These are phyloP conservation scores for Juncus inflexus DNA, from an alignment of 176 grass and related monocot species.

Conservation along the genomic window DNA sequence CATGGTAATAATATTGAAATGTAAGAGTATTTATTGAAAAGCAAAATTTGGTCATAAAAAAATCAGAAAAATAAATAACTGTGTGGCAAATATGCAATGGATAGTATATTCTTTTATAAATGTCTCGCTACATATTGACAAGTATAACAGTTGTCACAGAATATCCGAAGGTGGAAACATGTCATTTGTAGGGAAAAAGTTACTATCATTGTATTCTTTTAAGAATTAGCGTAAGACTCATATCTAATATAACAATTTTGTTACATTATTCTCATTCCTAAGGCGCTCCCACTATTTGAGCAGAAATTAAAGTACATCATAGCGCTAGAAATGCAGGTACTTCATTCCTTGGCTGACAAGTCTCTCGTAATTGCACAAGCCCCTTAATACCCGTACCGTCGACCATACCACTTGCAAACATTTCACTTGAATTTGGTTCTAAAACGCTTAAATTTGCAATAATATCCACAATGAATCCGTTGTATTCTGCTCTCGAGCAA, in stretches of 20 bases:
- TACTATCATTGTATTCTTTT: too few relatives aligned
- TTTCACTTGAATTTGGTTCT: not conserved
- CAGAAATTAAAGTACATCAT: not conserved
- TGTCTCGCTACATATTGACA: too few relatives aligned
- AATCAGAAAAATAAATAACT: too few relatives aligned
- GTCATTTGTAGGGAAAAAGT: too few relatives aligned
- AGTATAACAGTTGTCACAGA: too few relatives aligned
- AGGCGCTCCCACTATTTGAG: not conserved
- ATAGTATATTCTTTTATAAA: too few relatives aligned
- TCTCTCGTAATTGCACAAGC: constrained; percentile 28
- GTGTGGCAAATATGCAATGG: too few relatives aligned
- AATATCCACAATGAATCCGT: not conserved
- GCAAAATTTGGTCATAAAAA: too few relatives aligned
- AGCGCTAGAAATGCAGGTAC: not conserved
- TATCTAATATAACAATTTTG: constrained; percentile 27
- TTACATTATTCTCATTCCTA: constrained; percentile 1
- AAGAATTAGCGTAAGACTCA: constrained; percentile 6
- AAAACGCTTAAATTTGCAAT: not conserved
- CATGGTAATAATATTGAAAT: too few relatives aligned
- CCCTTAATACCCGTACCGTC: not conserved
- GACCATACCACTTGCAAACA: constrained; percentile 7
- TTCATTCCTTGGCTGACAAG: constrained; percentile 9
- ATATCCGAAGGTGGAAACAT: too few relatives aligned
- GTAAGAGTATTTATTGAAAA: too few relatives aligned
- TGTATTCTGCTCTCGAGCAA: not conserved